Evolutionary conservation across 2,329 filamentous ascomycete genomes (phyloP).

Genomic region (Malbranchea zuffiana): DNA sequence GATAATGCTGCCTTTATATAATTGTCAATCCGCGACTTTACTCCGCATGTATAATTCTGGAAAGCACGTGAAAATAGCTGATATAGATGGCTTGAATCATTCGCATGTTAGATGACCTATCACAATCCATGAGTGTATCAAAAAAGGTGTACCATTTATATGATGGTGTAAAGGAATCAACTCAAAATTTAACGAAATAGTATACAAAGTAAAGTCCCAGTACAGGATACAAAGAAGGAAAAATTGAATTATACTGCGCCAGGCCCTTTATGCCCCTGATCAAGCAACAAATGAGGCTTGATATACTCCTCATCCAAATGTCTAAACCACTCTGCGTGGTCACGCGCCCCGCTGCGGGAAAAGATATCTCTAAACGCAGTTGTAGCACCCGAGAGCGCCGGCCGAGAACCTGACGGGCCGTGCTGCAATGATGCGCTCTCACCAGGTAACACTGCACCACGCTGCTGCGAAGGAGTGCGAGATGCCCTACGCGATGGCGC

Average conservation of each 20-base stretch:
- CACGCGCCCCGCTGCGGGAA: slow-evolving; percentile 59
- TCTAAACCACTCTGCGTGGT: slow-evolving; percentile 79
- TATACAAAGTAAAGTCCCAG: background rate
- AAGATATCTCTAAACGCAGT: slow-evolving; percentile 72
- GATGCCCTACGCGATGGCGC: slow-evolving; percentile 29
- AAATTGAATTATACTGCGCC: slow-evolving; percentile 25
- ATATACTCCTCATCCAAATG: slow-evolving; percentile 94
- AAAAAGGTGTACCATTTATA: too few species aligned
- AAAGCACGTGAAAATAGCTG: too few species aligned
- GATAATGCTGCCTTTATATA: background rate
- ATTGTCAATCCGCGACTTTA: too few species aligned
- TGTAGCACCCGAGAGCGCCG: slow-evolving; percentile 52
- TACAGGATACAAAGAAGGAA: background rate
- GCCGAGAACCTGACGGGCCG: slow-evolving; percentile 7
- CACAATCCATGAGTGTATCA: too few species aligned
- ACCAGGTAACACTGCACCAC: slow-evolving; percentile 16
- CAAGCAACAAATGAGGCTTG: slow-evolving; percentile 78
- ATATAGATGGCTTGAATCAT: too few species aligned
- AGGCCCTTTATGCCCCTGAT: slow-evolving; percentile 45
- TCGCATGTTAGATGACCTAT: too few species aligned
- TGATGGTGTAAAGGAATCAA: background rate
- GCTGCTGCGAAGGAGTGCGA: slow-evolving; percentile 28
- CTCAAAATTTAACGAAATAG: slow-evolving; percentile 5
- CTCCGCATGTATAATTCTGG: too few species aligned
- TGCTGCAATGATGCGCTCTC: slow-evolving; percentile 14